Base-by-base conservation (phyloP, 768 basidiomycete species). In the Naganishia vaughanmartiniae region DNA sequence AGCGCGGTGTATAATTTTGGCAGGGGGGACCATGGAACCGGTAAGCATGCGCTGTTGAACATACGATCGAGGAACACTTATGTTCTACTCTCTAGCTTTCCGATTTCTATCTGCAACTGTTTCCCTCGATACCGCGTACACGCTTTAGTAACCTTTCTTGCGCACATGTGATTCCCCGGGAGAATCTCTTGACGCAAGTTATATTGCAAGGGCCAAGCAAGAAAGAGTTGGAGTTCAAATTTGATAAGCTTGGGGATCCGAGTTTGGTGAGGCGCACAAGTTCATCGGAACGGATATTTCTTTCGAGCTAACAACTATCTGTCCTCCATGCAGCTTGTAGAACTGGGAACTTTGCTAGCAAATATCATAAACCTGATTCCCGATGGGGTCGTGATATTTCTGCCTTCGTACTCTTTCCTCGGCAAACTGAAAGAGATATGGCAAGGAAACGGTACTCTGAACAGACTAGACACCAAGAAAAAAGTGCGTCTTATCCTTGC, bases 1-100 rank as follows among this genome's bases (percentile, higher is more conserved):
- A 30, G 92, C 93, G 0, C 84, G 92, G 45, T 86, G 90, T 2
- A 88, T 98, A n/a, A 83, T 98, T 33, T 84, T 99, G 46, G 95
- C 96, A 10, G 95, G 95, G 11, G 95, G 95, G 5, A 99, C 95
- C 0, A 97, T 99, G 96, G 92, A 93, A 9, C 95, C 95, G n/a
- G 92, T 96, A 66, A 65, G 84, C 82, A 14, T 19, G 0, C 0
- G 21, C 2, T 10, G 24, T 24, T 21, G n/a, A 33, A 54, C 30
- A 65, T 15, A 36, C 11, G 17, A 21, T 33, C 7, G 21, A 48
- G 36, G 19, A 14, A 45, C 46, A 56, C 66, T 34, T 70, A 45
- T 36, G 2, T 21, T 42, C 19, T 14, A 17, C 4, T 28, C 56
- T 24, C 24, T 75, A 96, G 93, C 90, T 95, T 60, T 87, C 89